These are phyloP conservation scores for Colletotrichum magnum DNA, from an alignment of 2,329 filamentous ascomycete species.

Conservation along the genomic window DNA sequence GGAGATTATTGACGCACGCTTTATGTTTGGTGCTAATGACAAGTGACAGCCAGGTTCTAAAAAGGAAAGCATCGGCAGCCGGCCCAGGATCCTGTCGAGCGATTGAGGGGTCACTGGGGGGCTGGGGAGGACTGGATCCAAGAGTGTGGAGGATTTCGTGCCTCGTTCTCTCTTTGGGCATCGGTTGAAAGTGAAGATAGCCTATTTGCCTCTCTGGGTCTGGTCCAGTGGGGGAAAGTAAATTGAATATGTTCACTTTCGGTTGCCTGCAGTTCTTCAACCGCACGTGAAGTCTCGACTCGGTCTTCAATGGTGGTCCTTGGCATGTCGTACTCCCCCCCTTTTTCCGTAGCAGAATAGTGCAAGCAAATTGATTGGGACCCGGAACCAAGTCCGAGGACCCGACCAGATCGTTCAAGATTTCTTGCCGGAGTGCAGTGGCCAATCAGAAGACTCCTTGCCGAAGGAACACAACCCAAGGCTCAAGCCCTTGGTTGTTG, in stretches of 20 bases:
- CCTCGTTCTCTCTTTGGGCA: neutral
- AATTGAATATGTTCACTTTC: neutral
- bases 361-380: neutral
- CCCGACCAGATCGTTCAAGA: neutral
- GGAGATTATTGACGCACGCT: constrained; percentile 4
- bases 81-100: neutral
- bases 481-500: neutral
- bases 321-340: no score
- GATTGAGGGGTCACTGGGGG: neutral
- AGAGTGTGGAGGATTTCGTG: neutral
- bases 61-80: constrained; percentile 4
- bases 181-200: neutral
- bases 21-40: no score
- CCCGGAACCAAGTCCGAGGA: neutral
- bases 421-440: neutral
- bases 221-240: constrained; percentile 7
- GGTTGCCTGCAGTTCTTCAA: constrained; percentile 18
- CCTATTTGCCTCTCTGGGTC: neutral
- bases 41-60: neutral
- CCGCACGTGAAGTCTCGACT: constrained; percentile 13
- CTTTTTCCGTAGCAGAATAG: neutral
- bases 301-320: no score
- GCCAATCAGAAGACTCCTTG: neutral
- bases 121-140: neutral
- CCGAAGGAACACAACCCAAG: no score